A percentile compares a stretch with the other conserved stretches of the same genome.
Evolutionary conservation across 805 yeast species (phyloP).

Genomic region (Candida methanosorbosa): DNA sequence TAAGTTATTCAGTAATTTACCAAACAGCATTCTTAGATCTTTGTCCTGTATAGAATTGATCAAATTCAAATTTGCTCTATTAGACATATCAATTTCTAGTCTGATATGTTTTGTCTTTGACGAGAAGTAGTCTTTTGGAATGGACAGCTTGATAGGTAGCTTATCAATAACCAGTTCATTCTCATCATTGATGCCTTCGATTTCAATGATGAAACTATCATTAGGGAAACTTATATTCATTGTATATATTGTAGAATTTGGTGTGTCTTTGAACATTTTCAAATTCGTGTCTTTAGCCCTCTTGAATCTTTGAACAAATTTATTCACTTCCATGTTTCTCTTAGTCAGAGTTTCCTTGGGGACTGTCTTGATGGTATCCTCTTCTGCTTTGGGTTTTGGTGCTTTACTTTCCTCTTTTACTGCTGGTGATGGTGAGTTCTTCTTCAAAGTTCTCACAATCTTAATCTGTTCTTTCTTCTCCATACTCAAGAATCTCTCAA

Average conservation of each 20-base stretch:
- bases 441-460: conserved; percentile 32
- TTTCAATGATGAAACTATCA: conserved; percentile 20
- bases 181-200: conserved; percentile 14
- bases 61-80: conserved; percentile 16
- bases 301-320: conserved; percentile 18
- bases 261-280: conserved; percentile 19
- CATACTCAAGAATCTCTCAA: conserved; percentile 50
- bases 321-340: conserved; percentile 17
- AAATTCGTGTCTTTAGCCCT: conserved; percentile 7
- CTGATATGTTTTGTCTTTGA: conserved; percentile 17
- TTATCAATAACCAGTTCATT: conserved; percentile 16
- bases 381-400: conserved; percentile 2
- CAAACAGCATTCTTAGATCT: conserved; percentile 20
- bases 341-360: conserved; percentile 5
- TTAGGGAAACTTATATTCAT: conserved; percentile 16
- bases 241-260: conserved; percentile 20
- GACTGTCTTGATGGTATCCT: conserved; percentile 3
- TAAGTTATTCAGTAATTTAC: conserved; percentile 22
- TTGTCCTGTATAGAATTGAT: conserved; percentile 20
- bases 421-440: conserved; percentile 1
- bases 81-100: conserved; percentile 24
- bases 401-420: conserved; percentile 1
- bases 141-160: conserved; percentile 19
- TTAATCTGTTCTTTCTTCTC: conserved; percentile 57
- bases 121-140: conserved; percentile 24